Evolutionary conservation across 441 rosid species (phyloP), one percentile per base, ranked within the genome.

Genomic region (Biscutella auriculata): DNA sequence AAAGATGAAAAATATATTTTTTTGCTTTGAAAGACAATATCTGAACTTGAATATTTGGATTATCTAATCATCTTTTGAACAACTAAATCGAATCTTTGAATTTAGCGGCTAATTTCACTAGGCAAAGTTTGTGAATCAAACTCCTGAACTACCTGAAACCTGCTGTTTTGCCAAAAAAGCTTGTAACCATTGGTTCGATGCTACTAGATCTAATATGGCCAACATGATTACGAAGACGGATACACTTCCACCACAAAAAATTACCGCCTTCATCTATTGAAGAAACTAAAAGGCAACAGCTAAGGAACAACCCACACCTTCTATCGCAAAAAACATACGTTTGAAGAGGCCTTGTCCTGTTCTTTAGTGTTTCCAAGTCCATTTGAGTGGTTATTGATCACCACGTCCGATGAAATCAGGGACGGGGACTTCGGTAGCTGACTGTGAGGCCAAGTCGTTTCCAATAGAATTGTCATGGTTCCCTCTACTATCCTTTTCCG

Each of bases 401-500:
- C 42, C 30, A 34, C 32, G 17, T 39, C 45, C 52, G 29, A 30
- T 12, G 16, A 48, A 33, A 13, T 34, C 60, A 43, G n/a, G 53
- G 60, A 39, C 17, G 13, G 53, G 53, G 37, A 34, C 37, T 43
- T 52, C 53, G 11, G 14, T 42, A 33, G 53, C 28, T 42, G 59
- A 43, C 60, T 33, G 26, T 33, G 37, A 17, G 13, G 29, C 45
- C 37, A 9, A 33, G 11, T 11, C 11, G 5, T 34, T 34, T n/a
- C n/a, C n/a, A n/a, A 2, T 2, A 34, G 40, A 33, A 33, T 5
- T 36, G 9, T 27, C 53, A 12, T 14, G 35, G 60, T 45, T 53
- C 30, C 11, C 55, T 52, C 28, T 40, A 11, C n/a, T n/a, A n/a
- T 61, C 55, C 14, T 48, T 62, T 57, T 64, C 48, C 16, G 62